Percentiles rank a stretch among this genome's conserved stretches.
phyloP scores from a whole-genome alignment of 331 rosid species.

The Stylosanthes scabra region DNA sequence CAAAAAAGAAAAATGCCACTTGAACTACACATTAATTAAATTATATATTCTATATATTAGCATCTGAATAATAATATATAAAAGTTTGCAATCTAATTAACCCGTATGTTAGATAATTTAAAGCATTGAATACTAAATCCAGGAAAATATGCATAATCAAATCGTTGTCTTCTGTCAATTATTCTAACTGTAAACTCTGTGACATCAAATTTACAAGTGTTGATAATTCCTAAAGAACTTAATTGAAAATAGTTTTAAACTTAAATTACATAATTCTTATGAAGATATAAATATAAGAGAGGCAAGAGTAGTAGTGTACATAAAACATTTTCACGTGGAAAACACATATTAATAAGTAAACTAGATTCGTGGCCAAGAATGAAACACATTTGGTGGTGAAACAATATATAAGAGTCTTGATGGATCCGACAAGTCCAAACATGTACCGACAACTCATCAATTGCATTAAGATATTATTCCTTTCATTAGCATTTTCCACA shows the following conservation, averaged over 20 bases:
- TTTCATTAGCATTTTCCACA: conserved; percentile 30
- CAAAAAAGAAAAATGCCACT: too few relatives aligned
- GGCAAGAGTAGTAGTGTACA: too few relatives aligned
- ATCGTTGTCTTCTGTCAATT: not conserved
- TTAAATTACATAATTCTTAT: too few relatives aligned
- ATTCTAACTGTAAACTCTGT: conserved; percentile 13
- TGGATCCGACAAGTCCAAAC: conserved; percentile 16
- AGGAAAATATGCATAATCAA: conserved; percentile 28
- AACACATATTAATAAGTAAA: not conserved
- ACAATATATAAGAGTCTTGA: not conserved
- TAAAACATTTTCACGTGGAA: too few relatives aligned
- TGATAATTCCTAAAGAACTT: too few relatives aligned
- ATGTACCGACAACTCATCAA: conserved; percentile 27
- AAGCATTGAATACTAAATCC: not conserved
- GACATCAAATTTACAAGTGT: not conserved
- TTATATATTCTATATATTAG: too few relatives aligned
- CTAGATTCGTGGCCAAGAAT: conserved; percentile 31
- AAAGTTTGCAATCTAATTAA: too few relatives aligned
- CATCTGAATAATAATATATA: too few relatives aligned
- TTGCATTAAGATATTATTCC: conserved; percentile 37
- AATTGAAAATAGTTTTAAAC: too few relatives aligned
- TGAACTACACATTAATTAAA: too few relatives aligned
- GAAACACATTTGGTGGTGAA: conserved; percentile 28
- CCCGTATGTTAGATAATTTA: too few relatives aligned
- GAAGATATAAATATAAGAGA: too few relatives aligned